Conservation (phyloP, 306 rosid genomes). For the Acacia confusa region DNA sequence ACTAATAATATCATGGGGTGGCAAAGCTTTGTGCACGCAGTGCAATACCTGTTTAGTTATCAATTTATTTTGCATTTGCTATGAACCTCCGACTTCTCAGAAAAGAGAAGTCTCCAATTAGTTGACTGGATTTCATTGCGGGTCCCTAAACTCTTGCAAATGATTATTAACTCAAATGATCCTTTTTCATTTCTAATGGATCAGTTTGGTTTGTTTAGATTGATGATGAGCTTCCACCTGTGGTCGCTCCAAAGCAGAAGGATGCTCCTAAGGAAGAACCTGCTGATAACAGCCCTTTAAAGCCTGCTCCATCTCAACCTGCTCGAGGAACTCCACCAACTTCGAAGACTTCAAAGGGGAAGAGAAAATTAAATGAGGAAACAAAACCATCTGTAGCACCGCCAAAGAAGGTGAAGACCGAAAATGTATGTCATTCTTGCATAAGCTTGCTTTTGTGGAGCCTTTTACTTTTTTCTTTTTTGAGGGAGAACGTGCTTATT, state of each 20-base stretch:
- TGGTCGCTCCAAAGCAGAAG: conserved; percentile 67
- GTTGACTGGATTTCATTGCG: conserved; percentile 4
- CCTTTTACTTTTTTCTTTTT: neutral
- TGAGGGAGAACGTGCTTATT: neutral
- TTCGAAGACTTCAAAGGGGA: conserved; percentile 54
- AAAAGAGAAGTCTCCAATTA: neutral
- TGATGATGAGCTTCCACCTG: conserved; percentile 76
- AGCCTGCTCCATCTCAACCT: conserved; percentile 45
- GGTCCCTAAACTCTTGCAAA: conserved; percentile 7
- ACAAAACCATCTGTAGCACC: conserved; percentile 61
- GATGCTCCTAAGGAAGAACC: conserved; percentile 86
- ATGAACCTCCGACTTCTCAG: conserved; percentile 4
- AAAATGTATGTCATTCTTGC: conserved; percentile 59
- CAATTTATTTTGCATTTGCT: conserved; percentile 20
- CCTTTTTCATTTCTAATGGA: conserved; percentile 19
- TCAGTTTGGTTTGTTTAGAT: conserved; percentile 46
- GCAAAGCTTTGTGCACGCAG: conserved; percentile 11
- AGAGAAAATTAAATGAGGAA: conserved; percentile 82
- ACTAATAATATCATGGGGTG: conserved; percentile 16
- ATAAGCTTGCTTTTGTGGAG: conserved; percentile 2
- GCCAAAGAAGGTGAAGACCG: conserved; percentile 86
- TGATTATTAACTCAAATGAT: conserved; percentile 15
- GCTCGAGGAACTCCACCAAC: conserved; percentile 65
- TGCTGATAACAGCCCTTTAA: conserved; percentile 70
- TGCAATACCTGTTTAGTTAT: conserved; percentile 10